phyloP scores from a whole-genome alignment of 78 protist species.

The Cavenderia fasciculata region DNA sequence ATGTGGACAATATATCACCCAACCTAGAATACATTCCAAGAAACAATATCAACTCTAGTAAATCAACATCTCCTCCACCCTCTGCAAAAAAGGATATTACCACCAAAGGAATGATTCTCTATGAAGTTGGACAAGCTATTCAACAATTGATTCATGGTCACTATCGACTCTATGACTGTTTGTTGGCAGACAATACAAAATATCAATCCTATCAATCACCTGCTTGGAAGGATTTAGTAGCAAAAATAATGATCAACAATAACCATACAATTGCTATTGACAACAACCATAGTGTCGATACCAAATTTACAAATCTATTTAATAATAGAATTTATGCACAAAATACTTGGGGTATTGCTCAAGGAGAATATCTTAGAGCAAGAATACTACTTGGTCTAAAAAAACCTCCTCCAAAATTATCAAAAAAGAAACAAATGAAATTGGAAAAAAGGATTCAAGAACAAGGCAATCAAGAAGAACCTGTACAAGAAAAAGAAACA shows the following conservation, averaged over 20 bases:
- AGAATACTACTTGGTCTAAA: background rate
- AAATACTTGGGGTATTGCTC: conserved; percentile 40
- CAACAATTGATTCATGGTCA: background rate
- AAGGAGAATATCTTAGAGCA: background rate
- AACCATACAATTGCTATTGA: too few relatives aligned
- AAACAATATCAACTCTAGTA: too few relatives aligned
- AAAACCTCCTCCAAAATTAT: too few relatives aligned
- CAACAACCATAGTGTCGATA: too few relatives aligned
- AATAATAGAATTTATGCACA: conserved; percentile 14
- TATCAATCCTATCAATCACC: background rate
- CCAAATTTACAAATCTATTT: too few relatives aligned
- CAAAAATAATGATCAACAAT: background rate
- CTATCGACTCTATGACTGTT: conserved; percentile 33
- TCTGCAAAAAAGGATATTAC: conserved; percentile 26
- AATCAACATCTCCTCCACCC: background rate
- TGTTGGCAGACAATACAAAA: background rate
- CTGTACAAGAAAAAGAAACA: too few relatives aligned
- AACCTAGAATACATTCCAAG: conserved; percentile 6
- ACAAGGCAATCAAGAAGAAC: too few relatives aligned
- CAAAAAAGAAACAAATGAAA: too few relatives aligned
- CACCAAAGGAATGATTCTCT: conserved; percentile 25
- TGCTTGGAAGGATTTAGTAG: conserved; percentile 33
- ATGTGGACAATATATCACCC: background rate
- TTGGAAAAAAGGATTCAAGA: too few relatives aligned
- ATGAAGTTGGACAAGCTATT: conserved; percentile 26